Conservation (phyloP, 106 monocot genomes). For the Platanthera zijinensis region DNA sequence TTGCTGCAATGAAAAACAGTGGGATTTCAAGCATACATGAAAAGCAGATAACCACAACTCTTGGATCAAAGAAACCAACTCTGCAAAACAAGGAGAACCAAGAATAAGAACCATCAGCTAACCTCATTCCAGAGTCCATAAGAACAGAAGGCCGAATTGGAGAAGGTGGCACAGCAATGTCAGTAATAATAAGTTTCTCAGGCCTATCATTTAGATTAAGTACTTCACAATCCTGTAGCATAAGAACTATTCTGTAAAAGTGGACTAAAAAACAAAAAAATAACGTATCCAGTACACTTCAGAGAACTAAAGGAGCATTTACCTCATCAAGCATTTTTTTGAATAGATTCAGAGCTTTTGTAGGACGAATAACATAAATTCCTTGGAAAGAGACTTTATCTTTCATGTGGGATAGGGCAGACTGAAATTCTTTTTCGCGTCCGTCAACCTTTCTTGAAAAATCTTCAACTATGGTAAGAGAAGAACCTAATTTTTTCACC, state of each 20-base stretch:
- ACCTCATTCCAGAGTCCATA: slow-evolving; percentile 39
- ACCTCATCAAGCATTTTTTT: slow-evolving; percentile 87
- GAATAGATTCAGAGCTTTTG: slow-evolving; percentile 50
- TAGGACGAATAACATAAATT: slow-evolving; percentile 36
- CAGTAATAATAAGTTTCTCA: slow-evolving; percentile 85
- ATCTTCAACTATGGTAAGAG: slow-evolving; percentile 50
- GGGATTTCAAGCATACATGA: neutral
- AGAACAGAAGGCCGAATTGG: slow-evolving; percentile 72
- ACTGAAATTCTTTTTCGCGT: slow-evolving; percentile 34
- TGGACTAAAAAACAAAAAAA: slow-evolving; percentile 7
- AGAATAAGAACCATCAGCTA: neutral
- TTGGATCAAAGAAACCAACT: neutral
- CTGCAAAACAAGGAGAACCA: neutral
- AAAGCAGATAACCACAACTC: neutral
- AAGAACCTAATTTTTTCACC: slow-evolving; percentile 50
- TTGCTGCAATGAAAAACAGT: slow-evolving; percentile 46
- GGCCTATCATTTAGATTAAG: slow-evolving; percentile 73
- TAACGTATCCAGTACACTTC: neutral
- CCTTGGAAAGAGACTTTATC: slow-evolving; percentile 37
- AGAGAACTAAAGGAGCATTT: slow-evolving; percentile 5
- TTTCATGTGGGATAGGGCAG: slow-evolving; percentile 53
- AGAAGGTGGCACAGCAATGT: slow-evolving; percentile 76
- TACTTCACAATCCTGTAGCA: slow-evolving; percentile 83
- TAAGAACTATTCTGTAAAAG: slow-evolving; percentile 1
- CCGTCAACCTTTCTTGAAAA: slow-evolving; percentile 44